These are phyloP conservation scores for Candida arabinofermentans DNA, from an alignment of 805 yeast species.

Conservation along the genomic window DNA sequence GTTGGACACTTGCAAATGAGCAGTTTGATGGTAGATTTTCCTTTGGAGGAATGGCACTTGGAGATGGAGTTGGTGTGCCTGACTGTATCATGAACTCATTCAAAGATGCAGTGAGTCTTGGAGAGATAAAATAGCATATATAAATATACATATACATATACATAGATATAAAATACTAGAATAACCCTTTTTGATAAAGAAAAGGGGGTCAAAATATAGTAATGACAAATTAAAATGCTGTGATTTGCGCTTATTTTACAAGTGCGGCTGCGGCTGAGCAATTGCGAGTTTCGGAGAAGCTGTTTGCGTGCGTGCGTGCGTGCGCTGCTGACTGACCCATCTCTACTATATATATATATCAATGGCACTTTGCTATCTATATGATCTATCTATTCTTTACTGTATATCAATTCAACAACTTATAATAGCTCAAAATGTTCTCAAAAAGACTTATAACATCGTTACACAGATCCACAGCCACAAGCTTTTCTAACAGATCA, in stretches of 20 bases:
- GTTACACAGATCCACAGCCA: neutral
- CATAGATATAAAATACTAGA: neutral
- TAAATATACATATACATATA: neutral
- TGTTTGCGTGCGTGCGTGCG: no score
- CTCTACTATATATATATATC: no score
- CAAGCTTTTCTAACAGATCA: neutral
- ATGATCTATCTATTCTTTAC: neutral
- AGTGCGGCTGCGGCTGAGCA: neutral
- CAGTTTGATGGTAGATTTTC: slow-evolving; percentile 41
- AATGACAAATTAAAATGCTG: neutral
- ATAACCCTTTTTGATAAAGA: neutral
- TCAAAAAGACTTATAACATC: slow-evolving; percentile 1
- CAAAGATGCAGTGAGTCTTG: slow-evolving; percentile 44
- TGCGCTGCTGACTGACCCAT: neutral
- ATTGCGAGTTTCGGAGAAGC: neutral
- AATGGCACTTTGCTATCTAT: no score
- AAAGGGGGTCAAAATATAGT: neutral
- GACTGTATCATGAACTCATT: slow-evolving; percentile 72
- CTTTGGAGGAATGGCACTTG: slow-evolving; percentile 77
- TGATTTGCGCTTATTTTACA: no score
- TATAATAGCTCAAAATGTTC: no score
- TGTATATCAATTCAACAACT: neutral
- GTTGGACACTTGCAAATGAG: slow-evolving; percentile 30
- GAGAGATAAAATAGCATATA: slow-evolving; percentile 2
- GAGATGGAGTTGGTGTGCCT: slow-evolving; percentile 84